Evolutionary conservation across 208 protist species (phyloP).

Genomic region (Balamuthia mandrillaris): DNA sequence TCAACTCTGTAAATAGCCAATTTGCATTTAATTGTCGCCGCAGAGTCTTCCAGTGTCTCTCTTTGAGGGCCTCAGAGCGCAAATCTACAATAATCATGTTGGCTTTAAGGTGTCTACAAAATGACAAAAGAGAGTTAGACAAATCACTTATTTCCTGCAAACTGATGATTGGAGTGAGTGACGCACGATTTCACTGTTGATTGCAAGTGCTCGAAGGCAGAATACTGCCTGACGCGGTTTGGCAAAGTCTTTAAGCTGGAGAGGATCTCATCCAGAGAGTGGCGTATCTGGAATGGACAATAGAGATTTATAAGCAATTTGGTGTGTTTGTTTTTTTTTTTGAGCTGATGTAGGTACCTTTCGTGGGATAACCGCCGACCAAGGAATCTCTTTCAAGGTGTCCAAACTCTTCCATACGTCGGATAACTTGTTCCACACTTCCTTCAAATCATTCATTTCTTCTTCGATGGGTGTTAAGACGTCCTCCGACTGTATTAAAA

Average conservation of each 20-base stretch:
- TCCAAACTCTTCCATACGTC: constrained; percentile 77
- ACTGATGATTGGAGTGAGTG: too few relatives aligned
- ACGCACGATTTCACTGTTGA: constrained; percentile 56
- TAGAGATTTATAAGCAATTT: too few relatives aligned
- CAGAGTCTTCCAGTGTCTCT: constrained; percentile 85
- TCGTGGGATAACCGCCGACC: constrained; percentile 87
- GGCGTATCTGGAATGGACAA: too few relatives aligned
- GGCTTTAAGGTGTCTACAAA: constrained; percentile 52
- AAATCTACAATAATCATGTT: constrained; percentile 52
- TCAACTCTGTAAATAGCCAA: constrained; percentile 83
- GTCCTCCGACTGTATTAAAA: constrained; percentile 46
- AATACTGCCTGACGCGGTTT: constrained; percentile 69
- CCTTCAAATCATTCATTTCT: constrained; percentile 84
- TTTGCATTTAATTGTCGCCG: constrained; percentile 80
- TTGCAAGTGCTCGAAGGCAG: constrained; percentile 67
- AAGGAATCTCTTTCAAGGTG: constrained; percentile 82
- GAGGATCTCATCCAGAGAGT: constrained; percentile 67
- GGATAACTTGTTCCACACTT: constrained; percentile 82
- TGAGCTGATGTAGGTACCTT: too few relatives aligned
- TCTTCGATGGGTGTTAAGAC: constrained; percentile 71
- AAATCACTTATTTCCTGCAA: too few relatives aligned
- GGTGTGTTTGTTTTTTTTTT: too few relatives aligned
- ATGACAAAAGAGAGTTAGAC: too few relatives aligned
- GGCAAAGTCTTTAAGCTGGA: constrained; percentile 57
- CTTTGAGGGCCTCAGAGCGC: constrained; percentile 78